Base-by-base conservation (phyloP, 208 protist species). In the Crithidia acanthocephali region DNA sequence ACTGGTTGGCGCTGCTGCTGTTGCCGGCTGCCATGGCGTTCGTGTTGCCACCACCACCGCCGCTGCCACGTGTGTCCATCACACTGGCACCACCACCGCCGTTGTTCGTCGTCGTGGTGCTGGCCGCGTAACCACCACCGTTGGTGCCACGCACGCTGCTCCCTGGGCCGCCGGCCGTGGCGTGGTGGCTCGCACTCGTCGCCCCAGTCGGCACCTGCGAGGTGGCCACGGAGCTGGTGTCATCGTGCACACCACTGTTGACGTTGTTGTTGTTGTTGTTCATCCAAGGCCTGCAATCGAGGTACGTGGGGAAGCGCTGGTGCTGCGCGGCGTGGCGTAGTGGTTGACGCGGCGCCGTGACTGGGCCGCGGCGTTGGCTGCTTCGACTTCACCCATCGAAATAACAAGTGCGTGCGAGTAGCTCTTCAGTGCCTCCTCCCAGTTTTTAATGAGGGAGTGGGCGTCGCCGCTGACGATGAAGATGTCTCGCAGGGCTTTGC, bases 391-490 rank as follows among this genome's bases (percentile, higher is more conserved):
- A 28, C 50, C 76, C 80, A 84, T 76, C 37, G 81, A 91, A 50
- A 87, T 80, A 50, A 85, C 76, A 35, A 96, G 85, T 28, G 88
- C 85, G 57, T 84, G 79, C 48, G 84, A 91, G 74, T 92, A 96
- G 47, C 84, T 84, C 76, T 90, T 77, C 32, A 96, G 70, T 6
- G 91, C 91, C 35, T 91, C 87, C 60, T 94, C 88, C 81, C 83
- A 92, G 35, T 77, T 85, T 56, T 81, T 70, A 30, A 92, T 72
- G 30, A 84, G 68, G 27, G 71, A 80, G 35, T 84, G 68, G 1
- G 91, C 82, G 72, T 96, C 88, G 27, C 91, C 91, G 51, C 72
- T 79, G 55, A 85, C 84, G 48, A 94, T 90, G 30, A 71, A 80
- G 30, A 93, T 56, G 76, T 86, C 83, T 58, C 83, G 83, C 35